These are phyloP conservation scores for Cladobotryum mycophilum DNA, from an alignment of 2,329 filamentous ascomycete genomes.

Conservation along the genomic window DNA sequence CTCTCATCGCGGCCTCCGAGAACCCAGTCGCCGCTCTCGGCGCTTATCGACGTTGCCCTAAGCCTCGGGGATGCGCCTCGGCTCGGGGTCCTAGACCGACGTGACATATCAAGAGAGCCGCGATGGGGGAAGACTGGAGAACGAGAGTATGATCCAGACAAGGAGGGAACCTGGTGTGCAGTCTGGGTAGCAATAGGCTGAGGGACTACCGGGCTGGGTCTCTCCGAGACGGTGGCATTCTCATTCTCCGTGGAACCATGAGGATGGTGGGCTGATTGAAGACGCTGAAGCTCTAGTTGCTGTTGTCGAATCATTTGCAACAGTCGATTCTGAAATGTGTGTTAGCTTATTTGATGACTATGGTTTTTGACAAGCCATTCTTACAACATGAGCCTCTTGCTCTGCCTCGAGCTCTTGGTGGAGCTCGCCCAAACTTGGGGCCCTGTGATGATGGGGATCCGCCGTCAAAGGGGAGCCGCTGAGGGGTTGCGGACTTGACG, in stretches of 20 bases:
- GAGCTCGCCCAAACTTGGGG: slow-evolving; percentile 68
- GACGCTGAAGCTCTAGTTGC: slow-evolving; percentile 61
- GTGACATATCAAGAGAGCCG: slow-evolving; percentile 53
- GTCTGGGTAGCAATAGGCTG: slow-evolving; percentile 30
- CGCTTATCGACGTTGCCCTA: slow-evolving; percentile 51
- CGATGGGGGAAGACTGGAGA: slow-evolving; percentile 47
- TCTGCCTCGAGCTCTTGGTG: slow-evolving; percentile 75
- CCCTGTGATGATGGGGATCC: slow-evolving; percentile 53
- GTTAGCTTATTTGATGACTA: too few relatives aligned
- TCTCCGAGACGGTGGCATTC: slow-evolving; percentile 42
- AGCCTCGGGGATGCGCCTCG: slow-evolving; percentile 51
- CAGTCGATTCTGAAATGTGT: slow-evolving; percentile 56
- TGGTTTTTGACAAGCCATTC: too few relatives aligned
- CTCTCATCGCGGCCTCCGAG: slow-evolving; percentile 65
- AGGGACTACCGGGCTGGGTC: slow-evolving; percentile 32
- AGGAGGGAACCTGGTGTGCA: slow-evolving; percentile 19
- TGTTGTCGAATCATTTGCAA: slow-evolving; percentile 71
- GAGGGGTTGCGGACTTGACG: slow-evolving; percentile 40
- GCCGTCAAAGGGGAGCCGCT: slow-evolving; percentile 41
- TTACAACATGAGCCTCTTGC: slow-evolving; percentile 69
- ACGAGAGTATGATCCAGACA: slow-evolving; percentile 39
- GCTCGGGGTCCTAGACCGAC: slow-evolving; percentile 54
- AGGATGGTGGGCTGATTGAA: slow-evolving; percentile 40
- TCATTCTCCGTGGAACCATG: slow-evolving; percentile 43
- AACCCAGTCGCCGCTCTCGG: slow-evolving; percentile 54